Percentiles rank a stretch among this genome's conserved stretches.
phyloP scores from a whole-genome alignment of 1,284 basidiomycete species.

The Coriolopsis trogii region DNA sequence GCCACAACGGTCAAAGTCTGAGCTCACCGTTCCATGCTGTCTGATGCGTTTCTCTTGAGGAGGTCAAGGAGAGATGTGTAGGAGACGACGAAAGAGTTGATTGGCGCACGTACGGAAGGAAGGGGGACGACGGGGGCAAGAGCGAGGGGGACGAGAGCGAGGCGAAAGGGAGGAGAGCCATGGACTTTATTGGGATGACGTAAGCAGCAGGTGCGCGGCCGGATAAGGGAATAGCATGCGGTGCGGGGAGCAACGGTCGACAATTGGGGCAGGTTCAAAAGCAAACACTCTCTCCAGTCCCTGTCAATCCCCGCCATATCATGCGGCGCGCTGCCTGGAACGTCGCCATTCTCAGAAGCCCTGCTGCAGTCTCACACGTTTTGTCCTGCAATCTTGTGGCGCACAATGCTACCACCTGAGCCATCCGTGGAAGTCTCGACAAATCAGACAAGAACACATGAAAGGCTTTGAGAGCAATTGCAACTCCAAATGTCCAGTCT shows the following conservation, averaged over 20 bases:
- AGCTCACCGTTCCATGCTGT: conserved; percentile 52
- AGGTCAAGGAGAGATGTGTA: background rate
- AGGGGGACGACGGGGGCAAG: conserved; percentile 6
- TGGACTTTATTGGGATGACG: conserved; percentile 26
- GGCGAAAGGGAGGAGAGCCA: background rate
- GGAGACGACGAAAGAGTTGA: background rate
- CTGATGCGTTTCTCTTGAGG: conserved; percentile 2
- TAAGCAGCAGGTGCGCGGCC: conserved; percentile 20
- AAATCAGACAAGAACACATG: too few relatives aligned
- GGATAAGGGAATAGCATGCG: conserved; percentile 27
- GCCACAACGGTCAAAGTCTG: conserved; percentile 16
- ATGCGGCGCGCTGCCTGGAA: background rate
- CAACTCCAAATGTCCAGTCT: too few relatives aligned
- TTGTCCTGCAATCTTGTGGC: conserved; percentile 10
- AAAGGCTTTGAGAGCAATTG: too few relatives aligned
- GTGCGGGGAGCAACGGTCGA: conserved; percentile 29
- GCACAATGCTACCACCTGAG: background rate
- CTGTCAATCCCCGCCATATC: conserved; percentile 6
- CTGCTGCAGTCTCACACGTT: background rate
- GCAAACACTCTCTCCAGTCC: conserved; percentile 6
- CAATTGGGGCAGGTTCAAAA: conserved; percentile 23
- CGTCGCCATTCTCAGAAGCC: too few relatives aligned
- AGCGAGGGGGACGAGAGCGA: conserved; percentile 1
- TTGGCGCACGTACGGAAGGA: too few relatives aligned
- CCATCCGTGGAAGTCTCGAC: background rate